A percentile compares a stretch with the other conserved stretches of the same genome.
Conservation (phyloP, 805 yeast genomes). For the Candida koratica region DNA sequence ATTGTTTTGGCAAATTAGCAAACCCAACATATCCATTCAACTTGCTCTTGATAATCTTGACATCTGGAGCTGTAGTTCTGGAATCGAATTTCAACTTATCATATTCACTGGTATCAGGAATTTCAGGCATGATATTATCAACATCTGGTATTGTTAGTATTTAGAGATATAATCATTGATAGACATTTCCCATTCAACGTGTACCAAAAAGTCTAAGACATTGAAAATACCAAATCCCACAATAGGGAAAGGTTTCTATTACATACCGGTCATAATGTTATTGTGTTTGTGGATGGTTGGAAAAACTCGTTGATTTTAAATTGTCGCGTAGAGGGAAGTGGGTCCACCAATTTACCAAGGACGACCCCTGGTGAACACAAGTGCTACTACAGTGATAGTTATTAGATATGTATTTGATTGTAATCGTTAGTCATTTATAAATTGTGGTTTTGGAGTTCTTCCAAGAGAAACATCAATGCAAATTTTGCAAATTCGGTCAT, state of each 20-base stretch:
- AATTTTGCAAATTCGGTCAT: slow-evolving; percentile 72
- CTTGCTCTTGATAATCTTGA: slow-evolving; percentile 73
- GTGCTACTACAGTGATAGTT: too few relatives aligned
- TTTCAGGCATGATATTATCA: slow-evolving; percentile 17
- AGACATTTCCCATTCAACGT: too few relatives aligned
- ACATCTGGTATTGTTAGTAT: slow-evolving; percentile 15
- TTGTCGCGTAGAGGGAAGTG: slow-evolving; percentile 5
- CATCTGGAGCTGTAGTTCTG: slow-evolving; percentile 21
- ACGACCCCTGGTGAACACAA: too few relatives aligned
- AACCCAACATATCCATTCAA: slow-evolving; percentile 93
- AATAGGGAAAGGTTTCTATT: too few relatives aligned
- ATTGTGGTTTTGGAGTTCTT: slow-evolving; percentile 44
- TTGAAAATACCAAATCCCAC: too few relatives aligned
- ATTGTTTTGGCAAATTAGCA: slow-evolving; percentile 95
- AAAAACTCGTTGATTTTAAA: slow-evolving; percentile 7
- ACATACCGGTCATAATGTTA: slow-evolving; percentile 16
- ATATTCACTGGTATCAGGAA: slow-evolving; percentile 15
- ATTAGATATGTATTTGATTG: too few relatives aligned
- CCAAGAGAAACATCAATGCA: slow-evolving; percentile 60
- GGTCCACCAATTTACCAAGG: slow-evolving; percentile 1
- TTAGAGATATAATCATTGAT: not conserved
- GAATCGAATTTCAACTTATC: slow-evolving; percentile 8
- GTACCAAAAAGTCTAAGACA: too few relatives aligned
- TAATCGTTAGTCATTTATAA: too few relatives aligned
- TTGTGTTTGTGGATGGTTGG: slow-evolving; percentile 6